Evolutionary conservation across 345 rosid genomes (phyloP).

Genomic region (Arabidopsis suecica): DNA sequence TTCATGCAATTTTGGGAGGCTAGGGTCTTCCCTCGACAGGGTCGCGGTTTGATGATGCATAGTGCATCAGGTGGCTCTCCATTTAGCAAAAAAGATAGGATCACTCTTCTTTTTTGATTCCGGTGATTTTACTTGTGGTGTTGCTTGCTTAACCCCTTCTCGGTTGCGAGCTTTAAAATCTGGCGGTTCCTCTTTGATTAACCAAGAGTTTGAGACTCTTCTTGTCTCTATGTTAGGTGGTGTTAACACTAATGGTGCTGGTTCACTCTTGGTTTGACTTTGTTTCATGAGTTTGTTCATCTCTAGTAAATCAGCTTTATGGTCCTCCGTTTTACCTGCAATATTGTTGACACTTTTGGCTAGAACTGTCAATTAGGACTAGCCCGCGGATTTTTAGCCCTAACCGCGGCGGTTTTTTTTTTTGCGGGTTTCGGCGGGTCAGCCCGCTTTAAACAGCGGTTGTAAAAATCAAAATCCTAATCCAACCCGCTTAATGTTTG

Average conservation of each 20-base stretch:
- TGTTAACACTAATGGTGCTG: not conserved
- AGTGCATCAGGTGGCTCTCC: no score
- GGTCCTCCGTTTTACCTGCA: not conserved
- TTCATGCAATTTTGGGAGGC: no score
- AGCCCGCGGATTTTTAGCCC: not conserved
- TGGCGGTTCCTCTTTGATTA: not conserved
- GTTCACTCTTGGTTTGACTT: not conserved
- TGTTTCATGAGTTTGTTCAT: not conserved
- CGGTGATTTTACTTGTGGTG: no score
- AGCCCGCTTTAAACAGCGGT: not conserved
- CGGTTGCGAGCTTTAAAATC: not conserved
- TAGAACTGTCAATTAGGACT: not conserved
- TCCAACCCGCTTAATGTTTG: not conserved
- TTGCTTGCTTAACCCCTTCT: not conserved
- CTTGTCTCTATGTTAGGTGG: not conserved
- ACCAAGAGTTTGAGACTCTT: not conserved
- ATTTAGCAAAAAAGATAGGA: no score
- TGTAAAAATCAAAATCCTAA: not conserved
- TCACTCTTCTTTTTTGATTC: no score
- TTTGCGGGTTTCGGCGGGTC: not conserved
- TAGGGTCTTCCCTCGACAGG: no score
- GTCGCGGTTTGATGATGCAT: no score
- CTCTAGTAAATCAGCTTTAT: not conserved
- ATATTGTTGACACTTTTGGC: not conserved
- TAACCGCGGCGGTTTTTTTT: no score